phyloP scores from a whole-genome alignment of 2,329 filamentous ascomycete genomes.

The Aspergillus brunneoviolaceus region DNA sequence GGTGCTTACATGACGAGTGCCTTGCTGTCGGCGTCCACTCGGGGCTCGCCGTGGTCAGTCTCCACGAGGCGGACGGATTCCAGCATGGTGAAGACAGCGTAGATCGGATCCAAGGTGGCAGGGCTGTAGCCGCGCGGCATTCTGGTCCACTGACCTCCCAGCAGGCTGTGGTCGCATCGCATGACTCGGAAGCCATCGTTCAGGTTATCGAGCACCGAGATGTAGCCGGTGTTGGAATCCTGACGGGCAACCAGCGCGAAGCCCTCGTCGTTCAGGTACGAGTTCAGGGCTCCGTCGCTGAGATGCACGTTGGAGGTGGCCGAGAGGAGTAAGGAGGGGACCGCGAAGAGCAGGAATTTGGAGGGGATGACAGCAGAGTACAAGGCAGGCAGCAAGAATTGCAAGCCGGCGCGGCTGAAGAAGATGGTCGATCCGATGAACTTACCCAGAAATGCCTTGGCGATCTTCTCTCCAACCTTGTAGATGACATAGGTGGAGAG shows the following conservation, averaged over 20 bases:
- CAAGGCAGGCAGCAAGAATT: conserved; percentile 63
- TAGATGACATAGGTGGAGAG: conserved; percentile 67
- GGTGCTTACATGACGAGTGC: conserved; percentile 77
- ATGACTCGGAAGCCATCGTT: conserved; percentile 73
- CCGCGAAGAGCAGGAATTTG: conserved; percentile 62
- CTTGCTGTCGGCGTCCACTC: conserved; percentile 64
- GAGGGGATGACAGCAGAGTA: conserved; percentile 70
- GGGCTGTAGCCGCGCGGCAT: conserved; percentile 51
- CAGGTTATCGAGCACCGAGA: conserved; percentile 81
- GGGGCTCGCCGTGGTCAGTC: conserved; percentile 40
- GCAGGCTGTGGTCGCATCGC: conserved; percentile 88
- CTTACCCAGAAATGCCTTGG: conserved; percentile 42
- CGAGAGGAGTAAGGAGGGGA: conserved; percentile 67
- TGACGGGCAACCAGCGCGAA: conserved; percentile 77
- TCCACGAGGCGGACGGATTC: conserved; percentile 85
- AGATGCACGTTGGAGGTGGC: conserved; percentile 73
- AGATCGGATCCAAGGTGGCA: conserved; percentile 77
- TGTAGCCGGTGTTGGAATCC: conserved; percentile 87
- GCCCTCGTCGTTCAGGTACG: conserved; percentile 61
- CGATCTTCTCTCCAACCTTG: conserved; percentile 47
- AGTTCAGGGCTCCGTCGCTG: conserved; percentile 64
- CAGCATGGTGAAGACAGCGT: conserved; percentile 92
- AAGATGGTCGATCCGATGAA: conserved; percentile 63
- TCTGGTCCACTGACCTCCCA: conserved; percentile 86
- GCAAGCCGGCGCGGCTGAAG: conserved; percentile 70